Conservation (phyloP, 116 monocot species). For the Zostera marina region DNA sequence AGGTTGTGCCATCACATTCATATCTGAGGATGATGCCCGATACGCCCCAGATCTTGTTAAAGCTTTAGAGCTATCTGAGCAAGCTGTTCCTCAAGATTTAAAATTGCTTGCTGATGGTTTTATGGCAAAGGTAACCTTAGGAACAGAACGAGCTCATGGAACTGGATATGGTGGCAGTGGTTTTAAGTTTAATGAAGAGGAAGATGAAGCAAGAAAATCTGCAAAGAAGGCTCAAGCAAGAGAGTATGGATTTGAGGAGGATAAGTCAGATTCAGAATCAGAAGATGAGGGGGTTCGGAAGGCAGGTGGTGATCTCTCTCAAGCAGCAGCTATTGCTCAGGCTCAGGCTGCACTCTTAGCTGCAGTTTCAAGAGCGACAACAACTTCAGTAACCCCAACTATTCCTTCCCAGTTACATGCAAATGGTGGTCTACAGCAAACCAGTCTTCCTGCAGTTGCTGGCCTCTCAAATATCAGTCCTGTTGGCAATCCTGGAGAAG, state of each 20-base stretch:
- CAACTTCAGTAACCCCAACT: conserved; percentile 6
- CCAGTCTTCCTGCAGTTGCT: conserved; percentile 20
- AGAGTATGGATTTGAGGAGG: conserved; percentile 94
- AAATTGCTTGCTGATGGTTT: conserved; percentile 74
- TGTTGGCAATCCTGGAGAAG: conserved; percentile 22
- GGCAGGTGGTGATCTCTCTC: conserved; percentile 64
- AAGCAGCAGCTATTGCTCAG: conserved; percentile 24
- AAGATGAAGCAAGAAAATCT: conserved; percentile 88
- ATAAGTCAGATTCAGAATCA: conserved; percentile 90
- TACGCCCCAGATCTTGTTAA: conserved; percentile 93
- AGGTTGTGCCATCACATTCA: conserved; percentile 81
- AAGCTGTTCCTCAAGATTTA: conserved; percentile 75
- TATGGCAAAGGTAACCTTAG: conserved; percentile 85
- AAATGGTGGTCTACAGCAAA: conserved; percentile 10
- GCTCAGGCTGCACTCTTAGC: conserved; percentile 54
- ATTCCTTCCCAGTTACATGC: conserved; percentile 22
- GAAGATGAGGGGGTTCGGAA: conserved; percentile 77
- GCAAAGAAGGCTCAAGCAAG: conserved; percentile 92
- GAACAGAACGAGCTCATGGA: conserved; percentile 88
- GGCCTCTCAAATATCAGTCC: conserved; percentile 14
- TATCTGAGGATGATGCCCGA: conserved; percentile 85
- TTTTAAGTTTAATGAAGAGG: conserved; percentile 96
- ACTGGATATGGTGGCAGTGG: conserved; percentile 97
- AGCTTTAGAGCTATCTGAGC: conserved; percentile 82
- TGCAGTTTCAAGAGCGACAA: conserved; percentile 35